Percentiles rank a stretch among this genome's conserved stretches.
Conservation (phyloP, 345 rosid species). For the Mercurialis annua region DNA sequence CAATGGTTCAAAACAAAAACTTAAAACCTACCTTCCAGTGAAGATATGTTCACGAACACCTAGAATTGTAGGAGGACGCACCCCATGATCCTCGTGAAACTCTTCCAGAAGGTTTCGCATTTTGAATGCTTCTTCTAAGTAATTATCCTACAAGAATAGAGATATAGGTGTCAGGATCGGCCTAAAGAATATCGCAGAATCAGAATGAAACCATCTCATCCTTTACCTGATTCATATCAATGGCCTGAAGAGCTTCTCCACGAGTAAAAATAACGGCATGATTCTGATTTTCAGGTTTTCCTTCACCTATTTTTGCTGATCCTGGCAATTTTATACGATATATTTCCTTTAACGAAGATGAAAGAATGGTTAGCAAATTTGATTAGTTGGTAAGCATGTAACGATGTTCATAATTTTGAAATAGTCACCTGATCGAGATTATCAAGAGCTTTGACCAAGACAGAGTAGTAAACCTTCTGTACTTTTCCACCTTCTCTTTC, state of each 20-base stretch:
- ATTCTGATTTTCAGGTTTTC: constrained; percentile 96
- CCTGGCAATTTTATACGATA: constrained; percentile 93
- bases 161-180: constrained; percentile 15
- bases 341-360: constrained; percentile 59
- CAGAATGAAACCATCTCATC: not conserved
- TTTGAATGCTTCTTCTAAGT: constrained; percentile 95
- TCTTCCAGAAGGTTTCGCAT: constrained; percentile 98
- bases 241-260: constrained; percentile 96
- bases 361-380: constrained; percentile 19
- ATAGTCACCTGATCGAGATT: constrained; percentile 83
- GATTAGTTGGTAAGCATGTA: not conserved
- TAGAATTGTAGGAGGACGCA: constrained; percentile 82
- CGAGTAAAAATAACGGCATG: constrained; percentile 89
- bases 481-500: constrained; percentile 72
- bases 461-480: constrained; percentile 86
- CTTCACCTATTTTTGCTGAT: constrained; percentile 87
- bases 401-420: constrained; percentile 13
- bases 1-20: constrained; percentile 7
- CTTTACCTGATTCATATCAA: constrained; percentile 95
- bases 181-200: not conserved
- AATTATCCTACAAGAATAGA: constrained; percentile 65
- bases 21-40: constrained; percentile 71
- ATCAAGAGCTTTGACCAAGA: constrained; percentile 80
- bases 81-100: constrained; percentile 92
- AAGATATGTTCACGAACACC: constrained; percentile 98